These are phyloP conservation scores for Eucalyptus dawsonii DNA, from an alignment of 345 rosid species.

Conservation along the genomic window DNA sequence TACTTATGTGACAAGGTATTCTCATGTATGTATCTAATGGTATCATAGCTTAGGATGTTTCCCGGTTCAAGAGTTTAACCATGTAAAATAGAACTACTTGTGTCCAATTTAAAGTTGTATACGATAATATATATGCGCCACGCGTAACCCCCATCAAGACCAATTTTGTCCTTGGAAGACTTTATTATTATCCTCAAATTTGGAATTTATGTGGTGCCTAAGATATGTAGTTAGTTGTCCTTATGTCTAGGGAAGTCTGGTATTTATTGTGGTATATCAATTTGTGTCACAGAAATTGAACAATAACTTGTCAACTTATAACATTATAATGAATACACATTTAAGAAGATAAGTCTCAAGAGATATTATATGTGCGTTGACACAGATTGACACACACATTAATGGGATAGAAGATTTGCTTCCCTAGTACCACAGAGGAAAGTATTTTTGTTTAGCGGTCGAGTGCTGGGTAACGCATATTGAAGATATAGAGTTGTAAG, in stretches of 20 bases:
- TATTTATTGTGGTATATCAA: not conserved
- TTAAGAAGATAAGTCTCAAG: not conserved
- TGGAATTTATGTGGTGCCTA: not conserved
- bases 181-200: not conserved
- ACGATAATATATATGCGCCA: not conserved
- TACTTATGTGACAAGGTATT: not conserved
- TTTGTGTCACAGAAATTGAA: not conserved
- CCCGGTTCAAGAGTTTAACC: not conserved
- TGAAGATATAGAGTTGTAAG: not conserved
- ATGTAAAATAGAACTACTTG: not conserved
- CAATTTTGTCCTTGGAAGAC: not conserved
- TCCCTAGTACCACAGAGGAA: not conserved
- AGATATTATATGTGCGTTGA: not conserved
- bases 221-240: not conserved
- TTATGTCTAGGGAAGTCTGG: not conserved
- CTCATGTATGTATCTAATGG: not conserved
- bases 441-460: not conserved
- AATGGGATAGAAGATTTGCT: not conserved
- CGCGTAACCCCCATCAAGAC: not conserved
- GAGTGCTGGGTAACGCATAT: not conserved
- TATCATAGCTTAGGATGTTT: not conserved
- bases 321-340: not conserved
- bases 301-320: not conserved
- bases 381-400: not conserved
- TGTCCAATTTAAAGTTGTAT: not conserved